phyloP scores from a whole-genome alignment of 2,329 filamentous ascomycete genomes.

The Penicillium sp. region DNA sequence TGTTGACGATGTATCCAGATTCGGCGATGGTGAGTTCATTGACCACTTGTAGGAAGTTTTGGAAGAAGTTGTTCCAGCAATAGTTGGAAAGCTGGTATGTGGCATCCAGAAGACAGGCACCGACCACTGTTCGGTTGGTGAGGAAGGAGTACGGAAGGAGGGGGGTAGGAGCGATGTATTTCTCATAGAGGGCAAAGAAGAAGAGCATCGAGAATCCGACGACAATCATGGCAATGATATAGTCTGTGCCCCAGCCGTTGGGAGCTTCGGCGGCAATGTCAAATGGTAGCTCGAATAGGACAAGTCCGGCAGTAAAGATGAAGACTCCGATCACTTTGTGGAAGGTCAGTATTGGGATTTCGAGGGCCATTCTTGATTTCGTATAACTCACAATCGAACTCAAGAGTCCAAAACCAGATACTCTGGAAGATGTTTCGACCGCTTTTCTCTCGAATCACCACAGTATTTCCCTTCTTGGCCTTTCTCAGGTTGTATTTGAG shows the following conservation, averaged over 20 bases:
- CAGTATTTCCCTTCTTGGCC: slow-evolving; percentile 53
- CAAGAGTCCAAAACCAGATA: slow-evolving; percentile 52
- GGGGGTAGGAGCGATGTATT: slow-evolving; percentile 44
- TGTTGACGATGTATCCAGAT: slow-evolving; percentile 45
- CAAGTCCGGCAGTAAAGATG: slow-evolving; percentile 58
- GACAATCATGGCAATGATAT: slow-evolving; percentile 51
- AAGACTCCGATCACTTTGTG: slow-evolving; percentile 54
- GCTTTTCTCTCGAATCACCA: slow-evolving; percentile 38
- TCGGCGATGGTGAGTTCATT: slow-evolving; percentile 31
- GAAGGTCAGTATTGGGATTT: neutral
- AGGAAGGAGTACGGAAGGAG: slow-evolving; percentile 48
- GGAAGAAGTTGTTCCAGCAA: slow-evolving; percentile 33
- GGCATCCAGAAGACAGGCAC: slow-evolving; percentile 29
- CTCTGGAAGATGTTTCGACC: slow-evolving; percentile 47
- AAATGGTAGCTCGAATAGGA: slow-evolving; percentile 48
- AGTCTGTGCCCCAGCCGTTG: slow-evolving; percentile 42
- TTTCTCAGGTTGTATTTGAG: slow-evolving; percentile 55
- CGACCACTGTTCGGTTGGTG: slow-evolving; percentile 30
- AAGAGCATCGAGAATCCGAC: slow-evolving; percentile 55
- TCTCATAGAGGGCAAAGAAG: slow-evolving; percentile 54
- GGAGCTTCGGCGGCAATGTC: slow-evolving; percentile 46
- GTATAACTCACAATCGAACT: slow-evolving; percentile 54
- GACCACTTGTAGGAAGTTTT: slow-evolving; percentile 27
- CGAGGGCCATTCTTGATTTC: neutral
- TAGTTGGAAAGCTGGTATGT: slow-evolving; percentile 34